Evolutionary conservation across 2,329 filamentous ascomycete species (phyloP), one percentile per base, ranked within the genome.

Genomic region (Penicillium sp.): DNA sequence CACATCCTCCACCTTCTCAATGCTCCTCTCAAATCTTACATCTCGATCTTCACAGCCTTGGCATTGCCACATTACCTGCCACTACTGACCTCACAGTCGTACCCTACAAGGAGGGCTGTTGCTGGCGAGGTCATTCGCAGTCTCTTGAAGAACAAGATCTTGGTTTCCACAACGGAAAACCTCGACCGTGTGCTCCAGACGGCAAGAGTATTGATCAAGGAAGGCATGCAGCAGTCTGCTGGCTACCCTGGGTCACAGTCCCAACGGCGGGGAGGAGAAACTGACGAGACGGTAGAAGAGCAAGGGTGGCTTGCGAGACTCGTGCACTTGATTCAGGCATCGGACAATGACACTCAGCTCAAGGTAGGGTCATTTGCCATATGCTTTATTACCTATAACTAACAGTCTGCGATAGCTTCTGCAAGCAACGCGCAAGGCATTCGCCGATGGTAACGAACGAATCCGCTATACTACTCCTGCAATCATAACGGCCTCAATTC

Each of bases 231-330:
- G 62, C 76, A 84, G 47, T 82, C 87, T n/a, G 79, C 82, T 41
- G 88, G 88, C 28, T 96, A 96, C 61, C 84, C 90, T 0, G 87
- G 88, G 3, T 82, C 85, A 34, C 81, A 85, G 6, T 72, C 76
- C 13, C 87, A 91, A 63, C 78, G 88, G 55, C 83, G 88, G 54
- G 80, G 81, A 19, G 75, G 80, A 41, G 94, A 98, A 74, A 97
- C 93, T 0, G 93, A 98, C 54, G 94, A 98, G 73, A 97, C 91
- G 0, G 83, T 97, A 63, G 91, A 98, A 70, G 93, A 98, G 72
- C 93, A 98, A 75, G 93, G 93, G 45, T 96, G 89, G 89, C 77
- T 98, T 47, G 93, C 93, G 32, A 81, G 93, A 60, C 84, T 98
- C 64, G 83, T 96, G 17, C 93, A 98, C 71, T 75, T 96, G 49